Evolutionary conservation across 139 green algal species (phyloP).

Genomic region (Asterochloris erici): DNA sequence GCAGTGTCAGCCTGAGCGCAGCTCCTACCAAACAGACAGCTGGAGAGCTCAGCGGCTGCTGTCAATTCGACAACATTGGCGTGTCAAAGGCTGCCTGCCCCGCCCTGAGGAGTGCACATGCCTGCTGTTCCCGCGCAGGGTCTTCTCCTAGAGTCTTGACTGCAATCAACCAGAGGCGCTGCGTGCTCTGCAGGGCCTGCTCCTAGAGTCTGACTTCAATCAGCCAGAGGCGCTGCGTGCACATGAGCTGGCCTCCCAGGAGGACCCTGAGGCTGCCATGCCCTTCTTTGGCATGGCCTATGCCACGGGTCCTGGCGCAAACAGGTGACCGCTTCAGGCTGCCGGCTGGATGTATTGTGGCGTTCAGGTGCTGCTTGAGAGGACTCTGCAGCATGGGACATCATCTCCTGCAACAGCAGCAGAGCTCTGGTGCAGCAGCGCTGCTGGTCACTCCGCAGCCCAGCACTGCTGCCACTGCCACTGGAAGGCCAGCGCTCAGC

Average conservation of each 20-base stretch:
- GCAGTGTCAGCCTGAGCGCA: neutral
- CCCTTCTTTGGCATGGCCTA: slow-evolving; percentile 34
- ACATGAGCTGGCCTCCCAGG: slow-evolving; percentile 21
- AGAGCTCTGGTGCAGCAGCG: neutral
- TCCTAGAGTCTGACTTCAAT: slow-evolving; percentile 45
- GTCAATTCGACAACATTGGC: neutral
- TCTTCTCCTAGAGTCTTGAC: slow-evolving; percentile 35
- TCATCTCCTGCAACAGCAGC: neutral
- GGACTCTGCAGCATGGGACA: neutral
- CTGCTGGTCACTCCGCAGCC: neutral
- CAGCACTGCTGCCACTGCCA: neutral
- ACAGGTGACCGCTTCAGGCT: slow-evolving; percentile 16
- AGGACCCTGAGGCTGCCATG: slow-evolving; percentile 32
- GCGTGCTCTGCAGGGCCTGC: slow-evolving; percentile 35
- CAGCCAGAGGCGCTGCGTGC: slow-evolving; percentile 30
- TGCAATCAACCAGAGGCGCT: slow-evolving; percentile 42
- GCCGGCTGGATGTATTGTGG: neutral
- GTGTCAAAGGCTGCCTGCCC: too few relatives aligned
- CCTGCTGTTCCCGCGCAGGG: slow-evolving; percentile 19
- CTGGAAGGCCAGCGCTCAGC: neutral
- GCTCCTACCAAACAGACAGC: neutral
- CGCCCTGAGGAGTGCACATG: neutral
- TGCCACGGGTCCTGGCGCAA: slow-evolving; percentile 28
- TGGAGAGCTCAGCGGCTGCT: neutral
- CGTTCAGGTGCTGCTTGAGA: neutral